Evolutionary conservation across 1,284 basidiomycete species (phyloP).

Genomic region (Leccinum solheimii): DNA sequence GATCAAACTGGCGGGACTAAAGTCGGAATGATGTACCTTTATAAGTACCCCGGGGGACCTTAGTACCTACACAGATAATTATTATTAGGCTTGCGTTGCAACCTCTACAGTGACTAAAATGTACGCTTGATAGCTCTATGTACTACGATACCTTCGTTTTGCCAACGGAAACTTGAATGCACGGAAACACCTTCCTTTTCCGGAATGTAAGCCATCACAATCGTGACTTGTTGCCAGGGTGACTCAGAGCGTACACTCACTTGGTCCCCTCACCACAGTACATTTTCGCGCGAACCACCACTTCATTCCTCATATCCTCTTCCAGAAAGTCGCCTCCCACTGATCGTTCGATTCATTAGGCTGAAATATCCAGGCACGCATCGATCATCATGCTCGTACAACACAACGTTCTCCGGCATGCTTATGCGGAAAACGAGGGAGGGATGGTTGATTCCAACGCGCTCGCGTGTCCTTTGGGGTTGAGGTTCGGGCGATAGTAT

Average conservation of each 20-base stretch:
- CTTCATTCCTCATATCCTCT: constrained; percentile 9
- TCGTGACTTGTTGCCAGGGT: no score
- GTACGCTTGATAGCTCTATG: no score
- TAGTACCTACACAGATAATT: no score
- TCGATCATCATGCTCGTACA: constrained; percentile 85
- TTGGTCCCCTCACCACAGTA: constrained; percentile 81
- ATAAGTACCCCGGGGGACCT: no score
- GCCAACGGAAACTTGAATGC: no score
- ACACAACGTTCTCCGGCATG: constrained; percentile 89
- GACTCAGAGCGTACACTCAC: constrained; percentile 69
- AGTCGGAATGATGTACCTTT: no score
- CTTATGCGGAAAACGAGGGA: constrained; percentile 68
- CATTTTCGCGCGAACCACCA: constrained; percentile 1
- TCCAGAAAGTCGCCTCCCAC: constrained; percentile 74
- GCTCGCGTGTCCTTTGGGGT: constrained; percentile 74
- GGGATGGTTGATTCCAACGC: constrained; percentile 80
- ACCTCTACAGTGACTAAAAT: no score
- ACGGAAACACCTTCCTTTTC: no score
- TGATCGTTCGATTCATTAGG: constrained; percentile 66
- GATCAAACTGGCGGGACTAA: no score
- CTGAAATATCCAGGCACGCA: constrained; percentile 64
- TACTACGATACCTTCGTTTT: no score
- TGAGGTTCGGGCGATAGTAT: constrained; percentile 74
- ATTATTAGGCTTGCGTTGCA: no score
- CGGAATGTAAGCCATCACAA: no score